A percentile compares a stretch with the other conserved stretches of the same genome.
Evolutionary conservation across 2,329 filamentous ascomycete genomes (phyloP).

Genomic region (Apiospora malaysiana): DNA sequence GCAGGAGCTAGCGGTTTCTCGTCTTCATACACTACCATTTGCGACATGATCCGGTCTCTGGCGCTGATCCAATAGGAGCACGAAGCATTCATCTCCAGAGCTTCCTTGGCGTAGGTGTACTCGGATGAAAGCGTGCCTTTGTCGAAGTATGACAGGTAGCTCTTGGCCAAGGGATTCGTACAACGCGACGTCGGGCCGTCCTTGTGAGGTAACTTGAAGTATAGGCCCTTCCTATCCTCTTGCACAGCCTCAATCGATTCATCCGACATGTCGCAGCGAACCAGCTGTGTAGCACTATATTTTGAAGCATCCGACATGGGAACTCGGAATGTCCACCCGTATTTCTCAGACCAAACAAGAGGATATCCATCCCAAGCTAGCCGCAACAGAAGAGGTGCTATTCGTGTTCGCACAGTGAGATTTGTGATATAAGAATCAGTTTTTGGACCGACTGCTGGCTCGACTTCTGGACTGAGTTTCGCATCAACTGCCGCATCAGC

Average conservation of each 20-base stretch:
- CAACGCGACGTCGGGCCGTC: slow-evolving; percentile 88
- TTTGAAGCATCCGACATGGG: slow-evolving; percentile 63
- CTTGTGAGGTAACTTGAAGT: slow-evolving; percentile 96
- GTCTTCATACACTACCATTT: slow-evolving; percentile 88
- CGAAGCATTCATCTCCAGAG: slow-evolving; percentile 96
- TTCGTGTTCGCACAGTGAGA: slow-evolving; percentile 83
- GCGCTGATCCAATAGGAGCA: slow-evolving; percentile 99
- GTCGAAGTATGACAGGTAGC: slow-evolving; percentile 90
- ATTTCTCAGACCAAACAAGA: slow-evolving; percentile 88
- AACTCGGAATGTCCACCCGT: slow-evolving; percentile 92
- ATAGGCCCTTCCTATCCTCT: slow-evolving; percentile 69
- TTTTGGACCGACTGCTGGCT: too few relatives aligned
- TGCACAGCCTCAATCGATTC: slow-evolving; percentile 71
- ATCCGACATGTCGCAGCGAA: slow-evolving; percentile 76
- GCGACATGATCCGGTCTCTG: slow-evolving; percentile 88
- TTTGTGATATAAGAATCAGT: slow-evolving; percentile 59
- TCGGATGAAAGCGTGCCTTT: slow-evolving; percentile 86
- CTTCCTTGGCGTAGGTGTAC: slow-evolving; percentile 89
- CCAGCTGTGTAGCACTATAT: slow-evolving; percentile 75
- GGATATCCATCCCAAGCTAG: slow-evolving; percentile 90
- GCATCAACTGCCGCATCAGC: too few relatives aligned
- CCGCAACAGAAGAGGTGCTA: slow-evolving; percentile 83
- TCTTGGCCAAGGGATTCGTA: slow-evolving; percentile 86
- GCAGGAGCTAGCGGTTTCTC: slow-evolving; percentile 48
- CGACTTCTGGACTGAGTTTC: too few relatives aligned